These are phyloP conservation scores for Triticum dicoccoides DNA, from an alignment of 176 grass and related monocot species.

Conservation along the genomic window DNA sequence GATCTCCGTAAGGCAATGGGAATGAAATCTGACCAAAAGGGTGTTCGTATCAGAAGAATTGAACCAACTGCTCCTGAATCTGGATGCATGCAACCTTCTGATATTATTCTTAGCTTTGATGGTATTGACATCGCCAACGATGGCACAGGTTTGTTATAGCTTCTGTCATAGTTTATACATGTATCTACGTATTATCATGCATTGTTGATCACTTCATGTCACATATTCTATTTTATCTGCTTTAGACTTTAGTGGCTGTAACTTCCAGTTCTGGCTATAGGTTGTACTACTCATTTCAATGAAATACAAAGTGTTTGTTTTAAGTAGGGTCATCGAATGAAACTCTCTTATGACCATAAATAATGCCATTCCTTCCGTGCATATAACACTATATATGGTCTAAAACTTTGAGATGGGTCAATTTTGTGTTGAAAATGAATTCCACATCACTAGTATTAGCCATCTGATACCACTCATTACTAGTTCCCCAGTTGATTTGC, in stretches of 20 bases:
- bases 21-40: conserved; percentile 87
- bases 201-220: background rate
- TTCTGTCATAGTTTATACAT: background rate
- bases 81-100: conserved; percentile 71
- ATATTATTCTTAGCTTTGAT: conserved; percentile 93
- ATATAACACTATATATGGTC: too few species aligned
- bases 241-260: too few species aligned
- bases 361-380: too few species aligned
- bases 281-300: too few species aligned
- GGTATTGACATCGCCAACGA: conserved; percentile 93
- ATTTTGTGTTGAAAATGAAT: too few species aligned
- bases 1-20: conserved; percentile 94
- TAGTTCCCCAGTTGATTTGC: background rate
- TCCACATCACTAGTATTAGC: too few species aligned
- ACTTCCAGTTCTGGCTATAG: too few species aligned
- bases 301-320: too few species aligned
- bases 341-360: too few species aligned
- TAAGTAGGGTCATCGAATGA: too few species aligned
- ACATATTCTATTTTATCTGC: too few species aligned
- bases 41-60: conserved; percentile 84
- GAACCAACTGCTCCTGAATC: conserved; percentile 93
- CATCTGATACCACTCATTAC: background rate
- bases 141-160: conserved; percentile 69
- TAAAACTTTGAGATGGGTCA: too few species aligned
- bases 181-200: background rate